Evolutionary conservation across 805 yeast genomes (phyloP).

Genomic region (Starmerella bombicola): DNA sequence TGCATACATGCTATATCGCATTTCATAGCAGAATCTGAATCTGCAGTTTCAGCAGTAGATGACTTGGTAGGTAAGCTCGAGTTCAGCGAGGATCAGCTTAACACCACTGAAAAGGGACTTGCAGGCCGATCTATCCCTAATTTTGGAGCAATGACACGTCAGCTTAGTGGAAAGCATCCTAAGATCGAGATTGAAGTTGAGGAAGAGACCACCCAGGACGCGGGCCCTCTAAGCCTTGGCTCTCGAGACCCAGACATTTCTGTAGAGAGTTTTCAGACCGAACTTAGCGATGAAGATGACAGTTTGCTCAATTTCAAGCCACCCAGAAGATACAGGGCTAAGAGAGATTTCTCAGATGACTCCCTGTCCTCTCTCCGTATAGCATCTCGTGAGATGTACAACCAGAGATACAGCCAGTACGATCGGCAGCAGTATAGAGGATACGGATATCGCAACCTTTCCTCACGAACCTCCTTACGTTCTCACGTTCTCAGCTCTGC

Average conservation of each 20-base stretch:
- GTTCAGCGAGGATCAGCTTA: conserved; percentile 58
- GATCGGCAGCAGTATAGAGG: conserved; percentile 5
- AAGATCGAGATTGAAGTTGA: conserved; percentile 3
- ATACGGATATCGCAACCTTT: conserved; percentile 11
- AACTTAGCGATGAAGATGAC: conserved; percentile 2
- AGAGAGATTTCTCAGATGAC: not conserved
- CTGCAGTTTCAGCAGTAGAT: conserved; percentile 41
- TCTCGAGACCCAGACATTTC: not conserved
- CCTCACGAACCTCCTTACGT: conserved; percentile 12
- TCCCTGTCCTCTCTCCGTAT: conserved; percentile 1
- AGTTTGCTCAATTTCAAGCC: conserved; percentile 2
- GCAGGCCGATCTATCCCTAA: conserved; percentile 64
- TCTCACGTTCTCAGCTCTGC: conserved; percentile 23
- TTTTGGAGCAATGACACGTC: conserved; percentile 44
- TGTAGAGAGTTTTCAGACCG: not conserved
- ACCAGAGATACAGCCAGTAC: conserved; percentile 6
- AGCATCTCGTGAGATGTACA: conserved; percentile 8
- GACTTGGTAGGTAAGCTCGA: conserved; percentile 49
- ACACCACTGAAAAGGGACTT: conserved; percentile 48
- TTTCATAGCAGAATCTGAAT: conserved; percentile 48
- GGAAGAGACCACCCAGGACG: not conserved
- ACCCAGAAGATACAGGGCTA: conserved; percentile 10
- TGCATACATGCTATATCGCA: conserved; percentile 81
- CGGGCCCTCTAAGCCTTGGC: not conserved
- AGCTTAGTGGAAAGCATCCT: conserved; percentile 25